phyloP scores from a whole-genome alignment of 305 asterid species.

The Rubia balearica region DNA sequence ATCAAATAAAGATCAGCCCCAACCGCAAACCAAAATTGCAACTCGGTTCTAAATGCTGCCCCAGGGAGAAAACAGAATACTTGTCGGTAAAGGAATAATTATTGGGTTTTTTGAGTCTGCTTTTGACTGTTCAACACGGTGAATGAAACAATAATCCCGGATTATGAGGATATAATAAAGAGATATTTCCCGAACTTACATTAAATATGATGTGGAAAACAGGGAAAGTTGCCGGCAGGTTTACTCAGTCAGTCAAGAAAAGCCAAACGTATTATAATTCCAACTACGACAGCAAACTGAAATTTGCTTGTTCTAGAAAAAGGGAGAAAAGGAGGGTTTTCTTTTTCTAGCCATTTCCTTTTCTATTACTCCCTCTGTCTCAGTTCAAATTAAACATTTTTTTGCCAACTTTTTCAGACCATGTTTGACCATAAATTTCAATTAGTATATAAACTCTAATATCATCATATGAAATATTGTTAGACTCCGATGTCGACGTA shows the following conservation, averaged over 20 bases:
- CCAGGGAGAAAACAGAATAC: background rate
- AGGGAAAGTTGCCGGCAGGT: constrained; percentile 17
- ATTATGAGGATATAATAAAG: constrained; percentile 4
- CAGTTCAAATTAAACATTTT: too few relatives aligned
- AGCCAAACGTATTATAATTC: background rate
- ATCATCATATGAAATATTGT: too few relatives aligned
- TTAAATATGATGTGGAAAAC: background rate
- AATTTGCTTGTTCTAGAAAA: background rate
- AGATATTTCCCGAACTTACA: background rate
- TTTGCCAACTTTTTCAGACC: too few relatives aligned
- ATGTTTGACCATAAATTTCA: too few relatives aligned
- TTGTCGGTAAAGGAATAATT: constrained; percentile 21
- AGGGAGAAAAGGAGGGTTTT: background rate
- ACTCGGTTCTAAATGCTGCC: background rate
- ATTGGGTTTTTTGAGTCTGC: background rate
- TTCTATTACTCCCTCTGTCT: too few relatives aligned
- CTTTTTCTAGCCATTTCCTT: background rate
- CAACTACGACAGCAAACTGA: background rate
- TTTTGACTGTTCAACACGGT: constrained; percentile 32
- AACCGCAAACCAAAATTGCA: constrained; percentile 10
- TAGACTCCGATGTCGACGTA: too few relatives aligned
- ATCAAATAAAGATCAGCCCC: constrained; percentile 3
- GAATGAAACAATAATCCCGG: constrained; percentile 20
- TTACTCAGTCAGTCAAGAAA: constrained; percentile 6
- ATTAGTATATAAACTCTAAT: too few relatives aligned